Conservation (phyloP, 1,139 yeast genomes). For the Geotrichum restrictum region DNA sequence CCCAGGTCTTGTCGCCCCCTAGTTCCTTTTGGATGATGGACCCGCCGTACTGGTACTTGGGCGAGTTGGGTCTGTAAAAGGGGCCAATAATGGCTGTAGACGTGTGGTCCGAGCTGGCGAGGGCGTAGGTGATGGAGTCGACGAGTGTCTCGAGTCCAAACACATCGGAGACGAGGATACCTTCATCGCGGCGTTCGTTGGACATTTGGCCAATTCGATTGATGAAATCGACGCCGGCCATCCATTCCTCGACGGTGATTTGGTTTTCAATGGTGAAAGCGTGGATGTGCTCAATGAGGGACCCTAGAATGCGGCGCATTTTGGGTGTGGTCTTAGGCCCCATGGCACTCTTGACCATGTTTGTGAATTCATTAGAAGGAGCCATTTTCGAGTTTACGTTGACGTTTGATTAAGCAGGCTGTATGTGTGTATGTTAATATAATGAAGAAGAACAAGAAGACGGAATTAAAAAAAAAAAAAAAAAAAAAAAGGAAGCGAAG, state of each 20-base stretch:
- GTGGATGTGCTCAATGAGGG: constrained; percentile 40
- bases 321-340: constrained; percentile 38
- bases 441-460: not conserved
- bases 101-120: constrained; percentile 31
- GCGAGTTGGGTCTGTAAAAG: constrained; percentile 37
- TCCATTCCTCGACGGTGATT: constrained; percentile 42
- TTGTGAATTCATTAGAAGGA: constrained; percentile 27
- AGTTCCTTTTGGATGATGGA: constrained; percentile 39
- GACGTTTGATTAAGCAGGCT: not conserved
- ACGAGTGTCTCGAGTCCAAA: constrained; percentile 40
- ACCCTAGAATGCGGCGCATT: constrained; percentile 31
- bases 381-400: not conserved
- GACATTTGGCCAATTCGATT: constrained; percentile 40
- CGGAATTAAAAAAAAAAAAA: not conserved
- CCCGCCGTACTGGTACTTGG: constrained; percentile 34
- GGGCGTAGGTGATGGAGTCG: constrained; percentile 36
- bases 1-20: constrained; percentile 35
- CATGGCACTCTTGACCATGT: constrained; percentile 34
- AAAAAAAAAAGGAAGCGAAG: not conserved
- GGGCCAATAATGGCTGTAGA: constrained; percentile 40
- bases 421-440: too few species aligned
- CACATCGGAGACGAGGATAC: constrained; percentile 39
- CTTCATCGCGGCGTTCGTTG: constrained; percentile 39
- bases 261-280: constrained; percentile 40
- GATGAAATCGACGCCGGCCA: constrained; percentile 37